Evolutionary conservation across 441 rosid genomes (phyloP).

Genomic region (Pelargonium hybrid): DNA sequence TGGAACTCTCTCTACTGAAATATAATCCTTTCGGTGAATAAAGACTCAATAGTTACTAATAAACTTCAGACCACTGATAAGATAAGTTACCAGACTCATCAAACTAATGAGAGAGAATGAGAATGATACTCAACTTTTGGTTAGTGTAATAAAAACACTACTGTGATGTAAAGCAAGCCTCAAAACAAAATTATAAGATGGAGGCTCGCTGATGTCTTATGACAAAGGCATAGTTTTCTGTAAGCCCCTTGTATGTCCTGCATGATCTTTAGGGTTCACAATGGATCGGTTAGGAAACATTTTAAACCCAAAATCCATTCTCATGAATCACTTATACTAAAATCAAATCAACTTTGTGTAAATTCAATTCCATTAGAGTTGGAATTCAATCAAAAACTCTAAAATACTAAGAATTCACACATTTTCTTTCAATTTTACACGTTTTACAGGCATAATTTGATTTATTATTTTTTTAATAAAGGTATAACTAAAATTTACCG

Average conservation of each 20-base stretch:
- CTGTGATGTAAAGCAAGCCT: not conserved
- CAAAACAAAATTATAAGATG: not conserved
- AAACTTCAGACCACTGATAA: not conserved
- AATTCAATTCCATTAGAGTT: not conserved
- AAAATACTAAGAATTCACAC: not conserved
- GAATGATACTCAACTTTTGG: not conserved
- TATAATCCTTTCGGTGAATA: not conserved
- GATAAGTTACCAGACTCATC: not conserved
- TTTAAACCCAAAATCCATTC: not conserved
- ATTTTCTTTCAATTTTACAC: not conserved
- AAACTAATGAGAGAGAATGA: not conserved
- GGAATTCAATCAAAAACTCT: not conserved
- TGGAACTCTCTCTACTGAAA: not conserved
- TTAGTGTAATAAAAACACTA: not conserved
- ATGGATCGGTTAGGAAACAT: not conserved
- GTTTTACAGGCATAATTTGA: not conserved
- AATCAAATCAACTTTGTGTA: not conserved
- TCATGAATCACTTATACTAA: not conserved
- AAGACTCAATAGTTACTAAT: not conserved
- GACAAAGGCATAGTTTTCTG: not conserved
- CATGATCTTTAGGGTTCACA: not conserved
- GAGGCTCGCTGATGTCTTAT: not conserved
- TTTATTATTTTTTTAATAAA: not conserved
- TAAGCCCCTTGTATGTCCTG: not conserved
- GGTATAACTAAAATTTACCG: not conserved